A percentile compares a stretch with the other conserved stretches of the same genome.
Conservation (phyloP, 139 green algal genomes). For the Pleodorina starrii region DNA sequence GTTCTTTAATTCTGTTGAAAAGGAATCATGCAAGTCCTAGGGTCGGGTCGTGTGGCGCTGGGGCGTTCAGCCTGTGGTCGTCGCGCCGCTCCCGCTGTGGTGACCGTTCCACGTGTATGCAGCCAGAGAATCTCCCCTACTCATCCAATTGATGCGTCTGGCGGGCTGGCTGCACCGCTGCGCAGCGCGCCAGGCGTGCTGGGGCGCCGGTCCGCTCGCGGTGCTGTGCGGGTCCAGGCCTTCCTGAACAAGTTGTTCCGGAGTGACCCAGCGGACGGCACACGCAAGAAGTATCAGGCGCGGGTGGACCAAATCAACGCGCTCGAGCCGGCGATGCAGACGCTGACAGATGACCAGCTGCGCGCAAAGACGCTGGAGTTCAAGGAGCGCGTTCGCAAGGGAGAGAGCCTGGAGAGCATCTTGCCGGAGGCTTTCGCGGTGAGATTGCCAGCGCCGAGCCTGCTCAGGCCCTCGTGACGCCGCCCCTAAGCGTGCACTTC, state of each 20-base stretch:
- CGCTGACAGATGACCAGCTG: slow-evolving; percentile 88
- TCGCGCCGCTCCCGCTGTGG: background rate
- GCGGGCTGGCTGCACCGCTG: background rate
- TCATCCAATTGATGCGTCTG: background rate
- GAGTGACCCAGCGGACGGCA: slow-evolving; percentile 69
- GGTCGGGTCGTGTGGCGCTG: slow-evolving; percentile 25
- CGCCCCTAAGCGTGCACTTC: too few relatives aligned
- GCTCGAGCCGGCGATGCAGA: slow-evolving; percentile 85
- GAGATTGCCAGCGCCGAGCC: too few relatives aligned
- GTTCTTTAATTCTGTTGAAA: background rate
- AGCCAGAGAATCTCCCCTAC: background rate
- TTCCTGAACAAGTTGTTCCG: slow-evolving; percentile 71
- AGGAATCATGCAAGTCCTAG: slow-evolving; percentile 8
- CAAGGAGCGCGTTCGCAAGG: slow-evolving; percentile 69
- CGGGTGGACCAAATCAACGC: slow-evolving; percentile 91
- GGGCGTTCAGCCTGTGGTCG: background rate
- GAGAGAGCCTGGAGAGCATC: slow-evolving; percentile 87
- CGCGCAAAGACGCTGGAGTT: slow-evolving; percentile 87
- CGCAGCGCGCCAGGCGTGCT: background rate
- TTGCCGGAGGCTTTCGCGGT: slow-evolving; percentile 93
- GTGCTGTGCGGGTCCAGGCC: slow-evolving; percentile 33
- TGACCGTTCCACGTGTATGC: background rate
- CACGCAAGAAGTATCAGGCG: slow-evolving; percentile 75
- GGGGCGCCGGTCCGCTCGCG: slow-evolving; percentile 17
- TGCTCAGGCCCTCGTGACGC: too few relatives aligned